Percentiles rank a stretch among this genome's conserved stretches.
Evolutionary conservation across 176 grass and related monocot genomes (phyloP).

Genomic region (Puya raimondii): DNA sequence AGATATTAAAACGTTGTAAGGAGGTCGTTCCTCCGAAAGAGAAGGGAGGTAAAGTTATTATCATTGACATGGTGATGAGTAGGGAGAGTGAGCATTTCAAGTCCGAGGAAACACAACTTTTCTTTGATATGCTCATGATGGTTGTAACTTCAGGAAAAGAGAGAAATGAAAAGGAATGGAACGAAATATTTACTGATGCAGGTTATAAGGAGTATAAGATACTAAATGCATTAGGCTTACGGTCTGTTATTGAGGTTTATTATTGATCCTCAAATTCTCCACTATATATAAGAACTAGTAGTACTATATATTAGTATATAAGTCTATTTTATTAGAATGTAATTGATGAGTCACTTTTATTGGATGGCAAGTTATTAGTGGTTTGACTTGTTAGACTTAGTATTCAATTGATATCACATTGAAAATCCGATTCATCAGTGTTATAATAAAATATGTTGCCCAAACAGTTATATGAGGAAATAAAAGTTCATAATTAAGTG

Average conservation of each 20-base stretch:
- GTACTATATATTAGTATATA: no score
- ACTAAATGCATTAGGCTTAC: conserved; percentile 12
- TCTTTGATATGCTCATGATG: conserved; percentile 27
- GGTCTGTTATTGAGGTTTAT: conserved; percentile 50
- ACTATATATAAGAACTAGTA: no score
- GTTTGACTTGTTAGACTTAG: no score
- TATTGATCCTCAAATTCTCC: background rate
- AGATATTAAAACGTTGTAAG: conserved; percentile 31
- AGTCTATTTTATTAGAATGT: no score
- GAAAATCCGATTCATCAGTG: no score
- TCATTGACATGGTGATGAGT: conserved; percentile 39
- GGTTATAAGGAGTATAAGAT: conserved; percentile 40
- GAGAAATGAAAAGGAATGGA: conserved; percentile 37
- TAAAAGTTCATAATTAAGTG: no score
- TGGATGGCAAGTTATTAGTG: no score
- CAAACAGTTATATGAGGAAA: no score
- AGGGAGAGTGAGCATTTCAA: background rate
- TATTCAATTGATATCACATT: no score
- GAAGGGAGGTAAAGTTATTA: conserved; percentile 32
- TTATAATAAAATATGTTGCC: no score
- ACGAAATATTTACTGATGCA: conserved; percentile 21
- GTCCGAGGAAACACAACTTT: conserved; percentile 4
- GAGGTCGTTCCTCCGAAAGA: conserved; percentile 30
- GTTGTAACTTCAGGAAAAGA: conserved; percentile 17
- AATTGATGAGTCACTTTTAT: no score